A percentile compares a stretch with the other conserved stretches of the same genome.
These are phyloP conservation scores for Coemansia reversa DNA, from an alignment of 192 early-diverging fungal species.

Conservation along the genomic window DNA sequence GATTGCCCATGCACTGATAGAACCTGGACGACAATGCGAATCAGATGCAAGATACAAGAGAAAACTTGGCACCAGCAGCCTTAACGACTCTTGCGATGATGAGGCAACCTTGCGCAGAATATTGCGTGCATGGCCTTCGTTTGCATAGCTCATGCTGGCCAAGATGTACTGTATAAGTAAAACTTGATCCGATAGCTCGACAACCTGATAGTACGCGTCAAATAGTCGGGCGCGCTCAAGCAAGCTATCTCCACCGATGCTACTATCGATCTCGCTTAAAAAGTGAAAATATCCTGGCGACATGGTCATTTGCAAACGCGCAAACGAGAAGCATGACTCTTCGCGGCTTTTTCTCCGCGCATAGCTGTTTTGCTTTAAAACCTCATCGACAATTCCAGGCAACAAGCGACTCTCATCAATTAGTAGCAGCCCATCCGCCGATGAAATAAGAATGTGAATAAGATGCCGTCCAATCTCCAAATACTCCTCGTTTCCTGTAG, in stretches of 20 bases:
- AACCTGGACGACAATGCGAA: constrained; percentile 30
- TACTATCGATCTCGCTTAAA: constrained; percentile 43
- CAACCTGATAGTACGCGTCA: constrained; percentile 52
- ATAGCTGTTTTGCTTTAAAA: constrained; percentile 41
- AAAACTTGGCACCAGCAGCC: constrained; percentile 44
- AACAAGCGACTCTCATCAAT: constrained; percentile 51
- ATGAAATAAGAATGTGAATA: constrained; percentile 48
- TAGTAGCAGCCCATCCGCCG: constrained; percentile 49
- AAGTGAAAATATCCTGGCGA: constrained; percentile 56
- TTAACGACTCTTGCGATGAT: constrained; percentile 45
- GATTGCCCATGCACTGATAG: constrained; percentile 48
- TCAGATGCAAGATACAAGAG: constrained; percentile 44
- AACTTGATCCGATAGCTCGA: constrained; percentile 51
- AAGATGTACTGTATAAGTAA: constrained; percentile 52
- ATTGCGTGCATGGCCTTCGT: constrained; percentile 43
- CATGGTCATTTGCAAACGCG: constrained; percentile 54
- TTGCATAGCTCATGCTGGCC: constrained; percentile 44
- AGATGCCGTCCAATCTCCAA: constrained; percentile 53
- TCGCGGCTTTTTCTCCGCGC: constrained; percentile 36
- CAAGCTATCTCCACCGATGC: constrained; percentile 41
- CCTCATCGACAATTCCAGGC: constrained; percentile 47
- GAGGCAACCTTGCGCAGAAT: constrained; percentile 49
- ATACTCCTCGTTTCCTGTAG: constrained; percentile 47
- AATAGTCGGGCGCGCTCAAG: constrained; percentile 49
- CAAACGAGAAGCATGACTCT: constrained; percentile 54